A percentile compares a stretch with the other conserved stretches of the same genome.
Conservation (phyloP, 2,329 filamentous ascomycete species). For the Pleoardoris graminearum region DNA sequence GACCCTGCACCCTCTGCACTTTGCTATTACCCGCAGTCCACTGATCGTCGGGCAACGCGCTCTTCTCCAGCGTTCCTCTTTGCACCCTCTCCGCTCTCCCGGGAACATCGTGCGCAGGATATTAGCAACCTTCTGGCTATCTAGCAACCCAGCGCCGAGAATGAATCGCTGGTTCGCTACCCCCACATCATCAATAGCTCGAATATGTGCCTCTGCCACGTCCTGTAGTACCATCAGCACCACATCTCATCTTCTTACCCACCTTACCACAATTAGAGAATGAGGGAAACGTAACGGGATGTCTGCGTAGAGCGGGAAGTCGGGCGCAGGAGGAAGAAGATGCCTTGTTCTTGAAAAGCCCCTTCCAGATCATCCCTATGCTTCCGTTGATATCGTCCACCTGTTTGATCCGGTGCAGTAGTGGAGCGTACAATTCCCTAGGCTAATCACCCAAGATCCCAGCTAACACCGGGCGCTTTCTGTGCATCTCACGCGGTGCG, state of each 20-base stretch:
- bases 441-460: constrained; percentile 49
- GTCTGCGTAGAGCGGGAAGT: constrained; percentile 49
- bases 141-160: constrained; percentile 55
- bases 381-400: constrained; percentile 67
- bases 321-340: constrained; percentile 52
- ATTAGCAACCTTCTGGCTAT: constrained; percentile 59
- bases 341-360: constrained; percentile 61
- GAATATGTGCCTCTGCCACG: constrained; percentile 62
- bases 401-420: constrained; percentile 59
- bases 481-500: constrained; percentile 53
- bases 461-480: constrained; percentile 49
- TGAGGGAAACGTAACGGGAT: constrained; percentile 27
- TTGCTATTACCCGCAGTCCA: constrained; percentile 55
- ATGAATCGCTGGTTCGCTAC: constrained; percentile 64
- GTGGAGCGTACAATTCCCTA: constrained; percentile 51
- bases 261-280: not conserved
- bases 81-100: constrained; percentile 53
- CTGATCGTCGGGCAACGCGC: constrained; percentile 31
- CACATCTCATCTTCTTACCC: too few species aligned
- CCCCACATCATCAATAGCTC: constrained; percentile 55
- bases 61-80: constrained; percentile 27
- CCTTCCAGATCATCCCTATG: constrained; percentile 69
- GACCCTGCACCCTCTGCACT: constrained; percentile 56
- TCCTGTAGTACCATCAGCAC: constrained; percentile 40
- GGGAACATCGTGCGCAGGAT: constrained; percentile 57